Percentiles rank a stretch among this genome's conserved stretches.
Conservation (phyloP, 495 filamentous ascomycete genomes). For the Aspergillus haitiensis region DNA sequence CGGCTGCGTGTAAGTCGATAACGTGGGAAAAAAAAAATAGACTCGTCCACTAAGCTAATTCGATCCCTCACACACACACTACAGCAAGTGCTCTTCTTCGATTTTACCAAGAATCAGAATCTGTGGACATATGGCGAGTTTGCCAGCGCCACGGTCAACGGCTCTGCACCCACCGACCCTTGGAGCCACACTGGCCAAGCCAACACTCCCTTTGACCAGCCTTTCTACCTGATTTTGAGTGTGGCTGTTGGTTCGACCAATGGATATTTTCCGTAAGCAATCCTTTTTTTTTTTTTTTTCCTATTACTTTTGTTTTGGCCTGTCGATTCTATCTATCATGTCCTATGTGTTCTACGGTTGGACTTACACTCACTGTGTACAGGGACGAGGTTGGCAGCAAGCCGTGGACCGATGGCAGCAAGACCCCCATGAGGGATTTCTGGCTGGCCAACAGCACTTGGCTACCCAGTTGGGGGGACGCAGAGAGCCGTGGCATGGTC, state of each 20-base stretch:
- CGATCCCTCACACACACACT: not conserved
- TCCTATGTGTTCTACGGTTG: not conserved
- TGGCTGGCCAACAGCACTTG: slow-evolving; percentile 7
- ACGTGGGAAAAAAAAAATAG: not conserved
- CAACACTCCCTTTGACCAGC: slow-evolving; percentile 12
- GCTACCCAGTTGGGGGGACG: slow-evolving; percentile 2
- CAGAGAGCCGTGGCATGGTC: slow-evolving; percentile 3
- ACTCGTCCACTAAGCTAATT: not conserved
- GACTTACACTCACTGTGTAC: too few relatives aligned
- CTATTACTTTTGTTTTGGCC: not conserved
- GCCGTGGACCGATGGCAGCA: slow-evolving; percentile 4
- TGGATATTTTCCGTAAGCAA: slow-evolving; percentile 8
- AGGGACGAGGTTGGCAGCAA: slow-evolving; percentile 3
- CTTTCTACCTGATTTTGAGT: slow-evolving; percentile 6
- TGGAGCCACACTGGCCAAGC: slow-evolving; percentile 1
- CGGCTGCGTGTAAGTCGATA: not conserved
- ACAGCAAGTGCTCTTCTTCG: slow-evolving; percentile 9
- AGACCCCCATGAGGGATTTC: slow-evolving; percentile 7
- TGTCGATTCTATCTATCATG: too few relatives aligned
- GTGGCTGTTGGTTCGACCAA: slow-evolving; percentile 1
- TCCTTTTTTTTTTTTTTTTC: not conserved
- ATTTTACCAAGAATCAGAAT: slow-evolving; percentile 5
- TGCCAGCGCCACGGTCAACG: not conserved
- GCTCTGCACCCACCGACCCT: not conserved
- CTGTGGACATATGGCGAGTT: slow-evolving; percentile 12